These are phyloP conservation scores for Bruguiera parviflora DNA, from an alignment of 345 rosid species.

Conservation along the genomic window DNA sequence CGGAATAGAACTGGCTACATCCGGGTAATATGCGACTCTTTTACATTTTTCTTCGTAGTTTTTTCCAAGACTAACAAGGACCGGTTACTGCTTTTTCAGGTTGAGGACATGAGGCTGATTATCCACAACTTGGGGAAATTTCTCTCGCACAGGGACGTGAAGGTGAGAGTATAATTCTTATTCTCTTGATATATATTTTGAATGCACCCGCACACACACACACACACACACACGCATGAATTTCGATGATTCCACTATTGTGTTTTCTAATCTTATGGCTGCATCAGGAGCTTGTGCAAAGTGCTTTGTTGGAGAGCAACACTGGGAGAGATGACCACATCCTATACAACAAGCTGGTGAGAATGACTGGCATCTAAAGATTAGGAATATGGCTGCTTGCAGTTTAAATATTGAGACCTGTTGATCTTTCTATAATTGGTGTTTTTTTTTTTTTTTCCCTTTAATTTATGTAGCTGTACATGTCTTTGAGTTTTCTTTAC, in stretches of 20 bases:
- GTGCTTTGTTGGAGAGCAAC: constrained; percentile 89
- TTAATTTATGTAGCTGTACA: too few species aligned
- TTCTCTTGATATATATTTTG: not conserved
- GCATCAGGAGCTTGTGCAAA: constrained; percentile 83
- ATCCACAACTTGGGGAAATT: constrained; percentile 84
- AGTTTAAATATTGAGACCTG: not conserved
- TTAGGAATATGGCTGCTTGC: not conserved
- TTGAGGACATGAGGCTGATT: constrained; percentile 88
- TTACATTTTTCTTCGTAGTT: not conserved
- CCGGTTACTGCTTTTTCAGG: constrained; percentile 39
- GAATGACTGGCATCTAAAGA: constrained; percentile 36
- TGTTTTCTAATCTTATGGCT: constrained; percentile 1
- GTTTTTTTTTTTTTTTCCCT: too few species aligned
- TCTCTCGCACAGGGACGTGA: constrained; percentile 79
- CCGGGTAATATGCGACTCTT: constrained; percentile 44
- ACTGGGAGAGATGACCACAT: constrained; percentile 93
- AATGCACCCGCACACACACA: too few species aligned
- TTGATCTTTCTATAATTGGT: too few species aligned
- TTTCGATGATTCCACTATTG: not conserved
- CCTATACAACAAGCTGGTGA: constrained; percentile 73
- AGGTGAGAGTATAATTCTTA: constrained; percentile 44
- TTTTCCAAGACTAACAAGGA: not conserved
- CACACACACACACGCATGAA: too few species aligned
- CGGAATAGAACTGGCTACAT: constrained; percentile 79
- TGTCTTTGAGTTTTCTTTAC: too few species aligned